phyloP scores from a whole-genome alignment of 140 eudicot species.

The Oenanthe javanica region DNA sequence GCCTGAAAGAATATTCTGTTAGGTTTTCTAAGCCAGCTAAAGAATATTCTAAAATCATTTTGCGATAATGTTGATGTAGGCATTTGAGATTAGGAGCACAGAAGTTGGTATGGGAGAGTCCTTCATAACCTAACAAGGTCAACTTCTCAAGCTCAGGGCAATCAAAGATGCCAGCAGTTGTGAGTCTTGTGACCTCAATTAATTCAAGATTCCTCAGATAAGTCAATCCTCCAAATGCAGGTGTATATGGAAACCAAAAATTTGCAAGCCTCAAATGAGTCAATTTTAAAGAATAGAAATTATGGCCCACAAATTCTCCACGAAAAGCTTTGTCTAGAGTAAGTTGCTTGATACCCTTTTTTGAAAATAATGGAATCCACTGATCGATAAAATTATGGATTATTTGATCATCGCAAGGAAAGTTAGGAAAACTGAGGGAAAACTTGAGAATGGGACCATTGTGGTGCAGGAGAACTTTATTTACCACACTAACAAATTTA shows the following conservation, averaged over 20 bases:
- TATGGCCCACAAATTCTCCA: too few relatives aligned
- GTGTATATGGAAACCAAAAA: neutral
- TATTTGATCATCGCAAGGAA: too few relatives aligned
- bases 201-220: neutral
- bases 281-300: too few relatives aligned
- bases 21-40: neutral
- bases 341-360: too few relatives aligned
- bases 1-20: neutral
- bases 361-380: too few relatives aligned
- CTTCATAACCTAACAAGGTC: neutral
- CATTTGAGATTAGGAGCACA: neutral
- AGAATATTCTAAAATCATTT: too few relatives aligned
- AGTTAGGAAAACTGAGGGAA: too few relatives aligned
- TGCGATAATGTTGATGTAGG: neutral
- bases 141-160: neutral
- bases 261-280: neutral
- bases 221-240: neutral
- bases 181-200: neutral
- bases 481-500: too few relatives aligned
- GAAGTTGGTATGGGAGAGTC: neutral
- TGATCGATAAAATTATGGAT: too few relatives aligned
- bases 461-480: too few relatives aligned
- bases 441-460: too few relatives aligned
- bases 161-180: neutral
- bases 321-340: too few relatives aligned